Evolutionary conservation across 495 filamentous ascomycete genomes (phyloP), one percentile per base, ranked within the genome.

Genomic region (Niebla homalea): DNA sequence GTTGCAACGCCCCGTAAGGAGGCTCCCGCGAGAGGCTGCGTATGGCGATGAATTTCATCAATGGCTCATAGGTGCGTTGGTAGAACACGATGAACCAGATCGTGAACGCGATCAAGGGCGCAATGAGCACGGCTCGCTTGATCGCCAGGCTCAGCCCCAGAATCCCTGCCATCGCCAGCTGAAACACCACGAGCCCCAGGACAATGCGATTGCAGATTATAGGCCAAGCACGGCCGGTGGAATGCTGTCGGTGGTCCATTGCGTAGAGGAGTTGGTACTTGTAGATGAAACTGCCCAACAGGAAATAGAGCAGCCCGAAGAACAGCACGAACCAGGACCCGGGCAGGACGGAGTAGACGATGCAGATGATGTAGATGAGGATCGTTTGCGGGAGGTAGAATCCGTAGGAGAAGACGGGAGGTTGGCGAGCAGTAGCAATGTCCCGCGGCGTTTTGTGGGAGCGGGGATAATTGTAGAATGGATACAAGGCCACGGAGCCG

Each of bases 191-290:
- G 14, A 95, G 62, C 1, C 92, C 93, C 29, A 94, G 66, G 23
- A 94, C 73, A 23, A 96, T 71, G 18, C 93, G 81, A 54, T 89
- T 86, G 66, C 89, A 95, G 36, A 96, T 93, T 72, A 97, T 92
- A 19, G 81, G 77, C 93, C 93, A 99, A 2, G 89, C 89, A 51
- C 80, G 78, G 26, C 93, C 93, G 0, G 92, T 96, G 5, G 92
- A 89, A 61, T 97, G 89, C 52, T 94, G 89, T 6, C 85, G 83
- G 60, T 97, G 89, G 62, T 97, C 89, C 93, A 99, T 97, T 10
- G 93, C 87, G 64, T 97, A 99, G 4, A 99, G 71, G 5, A 99
- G 73, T 66, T 97, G 93, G 60, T 97, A 97, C 63, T 99, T 99
- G 75, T 97, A 94, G 23, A 88, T 89, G 60, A 90, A 94, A 57